Evolutionary conservation across 2,329 filamentous ascomycete genomes (phyloP).

Genomic region (Daldinia sp.): DNA sequence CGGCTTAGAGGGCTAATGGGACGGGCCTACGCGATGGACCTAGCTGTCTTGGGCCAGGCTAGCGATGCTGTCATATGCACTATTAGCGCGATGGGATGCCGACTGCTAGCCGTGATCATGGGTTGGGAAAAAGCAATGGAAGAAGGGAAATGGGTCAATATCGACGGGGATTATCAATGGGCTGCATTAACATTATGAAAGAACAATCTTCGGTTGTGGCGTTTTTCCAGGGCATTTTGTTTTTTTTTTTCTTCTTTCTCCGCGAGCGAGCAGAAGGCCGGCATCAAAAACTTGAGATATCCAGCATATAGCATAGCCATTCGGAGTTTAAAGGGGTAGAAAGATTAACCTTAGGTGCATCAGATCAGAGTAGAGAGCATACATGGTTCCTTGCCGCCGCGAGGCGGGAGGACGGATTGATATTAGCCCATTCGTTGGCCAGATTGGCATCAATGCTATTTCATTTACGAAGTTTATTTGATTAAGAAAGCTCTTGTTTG

Average conservation of each 20-base stretch:
- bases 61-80: constrained; percentile 79
- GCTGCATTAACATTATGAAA: constrained; percentile 50
- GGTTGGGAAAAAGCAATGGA: constrained; percentile 77
- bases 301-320: constrained; percentile 37
- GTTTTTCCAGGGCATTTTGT: constrained; percentile 27
- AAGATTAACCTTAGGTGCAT: no score
- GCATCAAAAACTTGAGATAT: constrained; percentile 30
- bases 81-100: constrained; percentile 76
- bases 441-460: constrained; percentile 26
- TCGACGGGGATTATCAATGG: constrained; percentile 77
- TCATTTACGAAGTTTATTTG: constrained; percentile 9
- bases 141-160: constrained; percentile 74
- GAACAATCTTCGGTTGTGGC: constrained; percentile 16
- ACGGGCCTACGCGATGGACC: constrained; percentile 82
- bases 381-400: constrained; percentile 23
- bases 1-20: constrained; percentile 77
- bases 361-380: neutral
- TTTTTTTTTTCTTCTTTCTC: no score
- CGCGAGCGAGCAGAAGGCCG: constrained; percentile 16
- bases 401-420: constrained; percentile 7
- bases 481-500: no score
- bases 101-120: constrained; percentile 84
- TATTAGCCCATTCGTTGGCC: constrained; percentile 18
- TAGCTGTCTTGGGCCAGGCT: constrained; percentile 74
- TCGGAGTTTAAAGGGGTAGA: constrained; percentile 23